These are phyloP conservation scores for Punica granatum DNA, from an alignment of 345 rosid genomes.

Conservation along the genomic window DNA sequence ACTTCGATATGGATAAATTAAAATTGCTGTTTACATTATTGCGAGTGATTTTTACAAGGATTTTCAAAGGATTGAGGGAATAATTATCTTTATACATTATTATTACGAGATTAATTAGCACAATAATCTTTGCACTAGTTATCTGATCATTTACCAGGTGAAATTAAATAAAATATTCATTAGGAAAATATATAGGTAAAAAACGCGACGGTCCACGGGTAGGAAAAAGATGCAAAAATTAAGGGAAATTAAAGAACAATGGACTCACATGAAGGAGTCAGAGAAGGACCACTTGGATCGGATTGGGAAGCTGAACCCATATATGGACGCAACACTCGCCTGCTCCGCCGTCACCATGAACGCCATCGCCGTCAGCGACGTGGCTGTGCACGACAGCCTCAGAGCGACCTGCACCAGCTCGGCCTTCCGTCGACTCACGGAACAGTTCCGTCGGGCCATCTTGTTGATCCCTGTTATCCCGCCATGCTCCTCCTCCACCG, in stretches of 20 bases:
- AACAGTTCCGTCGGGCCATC: not conserved
- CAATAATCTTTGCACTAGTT: too few relatives aligned
- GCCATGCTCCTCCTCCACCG: not conserved
- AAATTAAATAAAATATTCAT: not conserved
- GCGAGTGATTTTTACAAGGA: too few relatives aligned
- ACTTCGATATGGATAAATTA: too few relatives aligned
- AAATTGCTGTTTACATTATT: too few relatives aligned
- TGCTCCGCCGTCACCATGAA: constrained; percentile 70
- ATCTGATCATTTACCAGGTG: not conserved
- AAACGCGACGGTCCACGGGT: too few relatives aligned
- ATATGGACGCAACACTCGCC: constrained; percentile 44
- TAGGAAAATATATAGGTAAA: too few relatives aligned
- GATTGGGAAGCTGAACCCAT: constrained; percentile 55
- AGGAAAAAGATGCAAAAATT: constrained; percentile 3
- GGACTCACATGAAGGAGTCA: constrained; percentile 59
- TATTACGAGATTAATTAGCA: too few relatives aligned
- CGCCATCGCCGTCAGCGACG: constrained; percentile 40
- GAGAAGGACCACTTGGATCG: constrained; percentile 76
- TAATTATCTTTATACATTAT: too few relatives aligned
- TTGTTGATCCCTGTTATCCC: not conserved
- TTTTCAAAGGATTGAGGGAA: too few relatives aligned
- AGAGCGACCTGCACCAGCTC: constrained; percentile 34
- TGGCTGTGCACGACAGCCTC: constrained; percentile 45
- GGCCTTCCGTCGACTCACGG: constrained; percentile 18
- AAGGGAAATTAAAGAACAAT: not conserved